A percentile compares a stretch with the other conserved stretches of the same genome.
phyloP scores from a whole-genome alignment of 2,329 filamentous ascomycete species.

The Exserohilum rostratum region DNA sequence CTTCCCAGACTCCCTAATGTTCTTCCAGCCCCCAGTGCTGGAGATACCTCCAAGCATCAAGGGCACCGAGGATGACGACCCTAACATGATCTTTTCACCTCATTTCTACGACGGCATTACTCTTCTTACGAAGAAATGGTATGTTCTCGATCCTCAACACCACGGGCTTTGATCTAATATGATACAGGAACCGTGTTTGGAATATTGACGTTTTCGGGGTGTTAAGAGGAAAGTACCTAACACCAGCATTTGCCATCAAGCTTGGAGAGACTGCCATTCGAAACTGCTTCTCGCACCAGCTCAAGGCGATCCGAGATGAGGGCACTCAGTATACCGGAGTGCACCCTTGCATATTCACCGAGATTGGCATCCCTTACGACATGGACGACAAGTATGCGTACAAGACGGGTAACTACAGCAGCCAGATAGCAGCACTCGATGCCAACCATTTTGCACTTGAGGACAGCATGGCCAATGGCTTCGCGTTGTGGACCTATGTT shows the following conservation, averaged over 20 bases:
- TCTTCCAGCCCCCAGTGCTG: slow-evolving; percentile 89
- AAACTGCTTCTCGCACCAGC: slow-evolving; percentile 89
- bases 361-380: slow-evolving; percentile 97
- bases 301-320: slow-evolving; percentile 81
- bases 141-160: slow-evolving; percentile 12
- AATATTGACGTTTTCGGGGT: slow-evolving; percentile 96
- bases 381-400: slow-evolving; percentile 98
- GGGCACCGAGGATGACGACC: slow-evolving; percentile 85
- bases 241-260: slow-evolving; percentile 89
- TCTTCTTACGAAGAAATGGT: slow-evolving; percentile 96
- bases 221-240: slow-evolving; percentile 83
- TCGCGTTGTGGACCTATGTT: slow-evolving; percentile 88
- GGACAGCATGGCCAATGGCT: slow-evolving; percentile 80
- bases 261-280: slow-evolving; percentile 92
- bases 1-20: slow-evolving; percentile 81
- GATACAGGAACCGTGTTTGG: slow-evolving; percentile 79
- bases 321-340: slow-evolving; percentile 86
- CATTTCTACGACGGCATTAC: slow-evolving; percentile 98
- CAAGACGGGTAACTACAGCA: slow-evolving; percentile 92
- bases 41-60: slow-evolving; percentile 90
- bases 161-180: slow-evolving; percentile 15
- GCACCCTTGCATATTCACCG: slow-evolving; percentile 87
- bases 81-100: slow-evolving; percentile 87
- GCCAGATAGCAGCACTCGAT: slow-evolving; percentile 89
- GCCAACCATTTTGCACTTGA: slow-evolving; percentile 95